A percentile compares a stretch with the other conserved stretches of the same genome.
phyloP scores from a whole-genome alignment of 306 rosid species.

The Dryas octopetala region DNA sequence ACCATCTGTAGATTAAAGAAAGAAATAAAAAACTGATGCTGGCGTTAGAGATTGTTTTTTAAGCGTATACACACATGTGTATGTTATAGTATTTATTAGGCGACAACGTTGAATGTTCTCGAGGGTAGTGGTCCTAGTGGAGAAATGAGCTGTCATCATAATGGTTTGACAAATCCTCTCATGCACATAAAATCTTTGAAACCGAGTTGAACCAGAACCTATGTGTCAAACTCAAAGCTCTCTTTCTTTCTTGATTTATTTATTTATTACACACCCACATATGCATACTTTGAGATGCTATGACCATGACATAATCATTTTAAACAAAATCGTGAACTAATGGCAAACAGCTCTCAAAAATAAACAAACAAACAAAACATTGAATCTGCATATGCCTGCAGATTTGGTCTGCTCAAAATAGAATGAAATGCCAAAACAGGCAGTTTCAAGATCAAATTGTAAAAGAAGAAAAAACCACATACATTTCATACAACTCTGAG shows the following conservation, averaged over 20 bases:
- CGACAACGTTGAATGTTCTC: neutral
- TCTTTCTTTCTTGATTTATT: too few species aligned
- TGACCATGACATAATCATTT: neutral
- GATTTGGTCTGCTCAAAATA: neutral
- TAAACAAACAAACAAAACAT: neutral
- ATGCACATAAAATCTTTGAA: neutral
- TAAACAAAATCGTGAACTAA: slow-evolving; percentile 7
- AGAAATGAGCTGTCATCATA: neutral
- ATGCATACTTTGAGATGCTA: neutral
- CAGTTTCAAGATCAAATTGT: slow-evolving; percentile 6
- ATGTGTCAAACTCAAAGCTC: neutral
- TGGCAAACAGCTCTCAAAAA: neutral
- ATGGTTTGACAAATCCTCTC: neutral
- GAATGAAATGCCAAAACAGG: neutral
- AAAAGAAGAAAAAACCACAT: slow-evolving; percentile 9
- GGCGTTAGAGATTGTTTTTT: too few species aligned
- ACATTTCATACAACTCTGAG: slow-evolving; percentile 13
- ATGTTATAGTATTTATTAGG: neutral
- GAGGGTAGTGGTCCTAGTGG: neutral
- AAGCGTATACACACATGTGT: too few species aligned
- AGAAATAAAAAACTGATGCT: neutral
- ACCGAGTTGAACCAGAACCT: neutral
- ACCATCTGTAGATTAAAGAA: too few species aligned
- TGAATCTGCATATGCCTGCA: neutral
- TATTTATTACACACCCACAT: neutral